Evolutionary conservation across 2,329 filamentous ascomycete genomes (phyloP).

Genomic region (Neopestalotiopsis rosae): DNA sequence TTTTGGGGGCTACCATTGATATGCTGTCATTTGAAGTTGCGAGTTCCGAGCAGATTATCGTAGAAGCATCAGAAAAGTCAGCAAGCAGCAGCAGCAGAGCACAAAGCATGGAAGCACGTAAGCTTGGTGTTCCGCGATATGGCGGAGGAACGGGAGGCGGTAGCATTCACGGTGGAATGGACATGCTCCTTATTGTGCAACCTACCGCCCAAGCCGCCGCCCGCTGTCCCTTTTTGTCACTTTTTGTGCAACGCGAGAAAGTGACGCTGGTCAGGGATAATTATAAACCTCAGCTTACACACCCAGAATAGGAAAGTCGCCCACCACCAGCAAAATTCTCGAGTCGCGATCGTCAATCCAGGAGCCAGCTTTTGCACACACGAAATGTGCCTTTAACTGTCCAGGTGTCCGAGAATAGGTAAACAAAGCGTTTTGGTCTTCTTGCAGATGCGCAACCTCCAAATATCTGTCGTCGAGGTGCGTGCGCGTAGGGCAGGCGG

Average conservation of each 20-base stretch:
- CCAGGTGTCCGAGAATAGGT: background rate
- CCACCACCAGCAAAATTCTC: background rate
- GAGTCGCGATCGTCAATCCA: background rate
- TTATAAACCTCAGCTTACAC: slow-evolving; percentile 2
- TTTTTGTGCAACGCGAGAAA: background rate
- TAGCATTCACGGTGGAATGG: background rate
- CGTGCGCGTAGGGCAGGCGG: no score
- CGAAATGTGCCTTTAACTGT: background rate
- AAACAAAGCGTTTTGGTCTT: background rate
- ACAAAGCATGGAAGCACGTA: background rate
- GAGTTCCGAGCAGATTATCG: no score
- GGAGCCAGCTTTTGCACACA: background rate
- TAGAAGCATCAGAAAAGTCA: no score
- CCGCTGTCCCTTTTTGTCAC: background rate
- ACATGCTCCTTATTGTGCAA: background rate
- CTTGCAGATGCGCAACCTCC: background rate
- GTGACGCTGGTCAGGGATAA: background rate
- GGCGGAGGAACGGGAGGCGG: background rate
- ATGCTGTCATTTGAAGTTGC: no score
- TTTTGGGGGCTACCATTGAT: no score
- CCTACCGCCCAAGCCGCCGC: background rate
- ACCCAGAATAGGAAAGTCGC: background rate
- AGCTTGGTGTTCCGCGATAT: background rate
- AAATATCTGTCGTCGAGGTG: no score
- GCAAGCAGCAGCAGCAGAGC: no score